Percentiles rank a stretch among this genome's conserved stretches.
Evolutionary conservation across 2,329 filamentous ascomycete species (phyloP).

Genomic region (Colletotrichum trifolii): DNA sequence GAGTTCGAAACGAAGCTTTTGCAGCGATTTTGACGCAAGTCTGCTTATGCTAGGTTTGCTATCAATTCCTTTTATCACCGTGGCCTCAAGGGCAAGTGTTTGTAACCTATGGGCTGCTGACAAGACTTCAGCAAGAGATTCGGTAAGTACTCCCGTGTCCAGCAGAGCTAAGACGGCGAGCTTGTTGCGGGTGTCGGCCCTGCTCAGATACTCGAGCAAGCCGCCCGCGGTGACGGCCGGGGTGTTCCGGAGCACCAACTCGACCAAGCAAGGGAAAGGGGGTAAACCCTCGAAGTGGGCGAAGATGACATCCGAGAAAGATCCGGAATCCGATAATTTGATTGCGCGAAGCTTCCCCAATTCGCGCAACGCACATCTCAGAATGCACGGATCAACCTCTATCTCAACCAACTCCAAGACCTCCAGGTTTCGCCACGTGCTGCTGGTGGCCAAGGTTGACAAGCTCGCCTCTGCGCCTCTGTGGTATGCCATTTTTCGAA

Average conservation of each 20-base stretch:
- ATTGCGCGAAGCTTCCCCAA: slow-evolving; percentile 78
- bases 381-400: slow-evolving; percentile 74
- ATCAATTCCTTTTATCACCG: slow-evolving; percentile 62
- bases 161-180: slow-evolving; percentile 77
- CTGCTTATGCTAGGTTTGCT: slow-evolving; percentile 65
- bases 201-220: slow-evolving; percentile 74
- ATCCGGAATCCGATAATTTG: slow-evolving; percentile 75
- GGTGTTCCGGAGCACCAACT: slow-evolving; percentile 77
- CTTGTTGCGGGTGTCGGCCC: slow-evolving; percentile 66
- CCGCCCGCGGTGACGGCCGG: slow-evolving; percentile 79
- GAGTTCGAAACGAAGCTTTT: slow-evolving; percentile 85
- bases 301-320: slow-evolving; percentile 83
- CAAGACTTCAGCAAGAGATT: slow-evolving; percentile 70
- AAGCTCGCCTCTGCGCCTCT: slow-evolving; percentile 82
- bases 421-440: slow-evolving; percentile 76
- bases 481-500: slow-evolving; percentile 90
- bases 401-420: slow-evolving; percentile 77
- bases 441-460: slow-evolving; percentile 73
- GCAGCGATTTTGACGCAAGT: slow-evolving; percentile 75
- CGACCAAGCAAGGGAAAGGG: slow-evolving; percentile 78
- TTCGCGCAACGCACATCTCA: slow-evolving; percentile 77
- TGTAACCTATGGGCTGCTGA: slow-evolving; percentile 66
- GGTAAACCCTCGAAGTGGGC: slow-evolving; percentile 72
- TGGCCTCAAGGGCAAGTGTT: slow-evolving; percentile 65
- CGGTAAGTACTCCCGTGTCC: slow-evolving; percentile 75